Evolutionary conservation across 371 early-diverging fungal genomes (phyloP).

Genomic region (Parasitella parasitica): DNA sequence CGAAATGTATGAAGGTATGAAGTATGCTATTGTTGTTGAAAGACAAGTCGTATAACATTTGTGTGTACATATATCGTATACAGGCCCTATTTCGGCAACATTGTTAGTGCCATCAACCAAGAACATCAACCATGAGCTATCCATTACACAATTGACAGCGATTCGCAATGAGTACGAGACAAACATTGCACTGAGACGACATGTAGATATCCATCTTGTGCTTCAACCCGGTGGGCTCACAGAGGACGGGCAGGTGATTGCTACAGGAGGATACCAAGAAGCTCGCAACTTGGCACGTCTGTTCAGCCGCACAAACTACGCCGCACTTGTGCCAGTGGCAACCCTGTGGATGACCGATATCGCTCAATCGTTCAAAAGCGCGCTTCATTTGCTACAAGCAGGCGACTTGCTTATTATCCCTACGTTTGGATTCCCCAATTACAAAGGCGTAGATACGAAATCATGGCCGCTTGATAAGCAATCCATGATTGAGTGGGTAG

Average conservation of each 20-base stretch:
- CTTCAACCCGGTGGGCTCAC: conserved; percentile 32
- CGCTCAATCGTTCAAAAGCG: conserved; percentile 9
- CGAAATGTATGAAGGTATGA: conserved; percentile 32
- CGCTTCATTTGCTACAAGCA: conserved; percentile 12
- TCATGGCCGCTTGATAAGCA: conserved; percentile 29
- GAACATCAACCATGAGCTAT: conserved; percentile 10
- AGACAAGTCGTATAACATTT: too few relatives aligned
- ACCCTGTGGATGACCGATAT: conserved; percentile 28
- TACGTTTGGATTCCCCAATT: conserved; percentile 34
- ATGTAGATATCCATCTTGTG: conserved; percentile 58
- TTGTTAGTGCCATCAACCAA: conserved; percentile 37
- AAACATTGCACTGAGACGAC: conserved; percentile 32
- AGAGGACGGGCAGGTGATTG: conserved; percentile 16
- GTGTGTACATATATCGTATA: too few relatives aligned
- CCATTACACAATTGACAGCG: conserved; percentile 20
- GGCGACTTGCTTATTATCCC: conserved; percentile 42
- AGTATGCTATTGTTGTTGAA: too few relatives aligned
- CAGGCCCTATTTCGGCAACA: conserved; percentile 58
- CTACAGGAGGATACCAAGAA: conserved; percentile 32
- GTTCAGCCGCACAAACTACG: conserved; percentile 53
- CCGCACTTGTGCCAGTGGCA: conserved; percentile 42
- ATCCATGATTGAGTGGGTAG: conserved; percentile 28
- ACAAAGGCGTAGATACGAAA: conserved; percentile 4
- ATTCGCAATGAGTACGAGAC: conserved; percentile 44
- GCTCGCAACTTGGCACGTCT: conserved; percentile 59